Evolutionary conservation across 2,329 filamentous ascomycete species (phyloP).

Genomic region (Claviceps humidiphila): DNA sequence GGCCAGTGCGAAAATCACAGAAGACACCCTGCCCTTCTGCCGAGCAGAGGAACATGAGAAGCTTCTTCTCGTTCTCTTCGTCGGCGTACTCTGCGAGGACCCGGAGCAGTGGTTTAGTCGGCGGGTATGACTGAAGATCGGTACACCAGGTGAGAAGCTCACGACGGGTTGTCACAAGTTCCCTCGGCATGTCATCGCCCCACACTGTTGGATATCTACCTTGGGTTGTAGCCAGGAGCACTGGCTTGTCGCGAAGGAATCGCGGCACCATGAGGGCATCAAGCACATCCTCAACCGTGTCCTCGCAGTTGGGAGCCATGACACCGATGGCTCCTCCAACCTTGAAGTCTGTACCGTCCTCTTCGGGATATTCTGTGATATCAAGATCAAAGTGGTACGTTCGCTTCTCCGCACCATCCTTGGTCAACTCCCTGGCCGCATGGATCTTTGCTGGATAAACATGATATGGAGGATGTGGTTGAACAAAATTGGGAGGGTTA

Average conservation of each 20-base stretch:
- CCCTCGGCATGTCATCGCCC: slow-evolving; percentile 76
- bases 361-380: slow-evolving; percentile 82
- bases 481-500: slow-evolving; percentile 78
- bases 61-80: slow-evolving; percentile 73
- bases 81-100: slow-evolving; percentile 74
- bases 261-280: slow-evolving; percentile 70
- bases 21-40: slow-evolving; percentile 85
- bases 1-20: slow-evolving; percentile 85
- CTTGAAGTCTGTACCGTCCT: slow-evolving; percentile 80
- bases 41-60: slow-evolving; percentile 73
- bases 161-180: slow-evolving; percentile 78
- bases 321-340: slow-evolving; percentile 93
- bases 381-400: slow-evolving; percentile 97
- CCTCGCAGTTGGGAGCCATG: slow-evolving; percentile 70
- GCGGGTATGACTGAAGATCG: slow-evolving; percentile 84
- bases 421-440: slow-evolving; percentile 75
- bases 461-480: slow-evolving; percentile 85
- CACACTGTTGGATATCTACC: slow-evolving; percentile 97
- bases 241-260: slow-evolving; percentile 70
- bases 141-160: slow-evolving; percentile 94
- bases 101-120: slow-evolving; percentile 76
- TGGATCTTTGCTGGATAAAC: slow-evolving; percentile 85
- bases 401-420: slow-evolving; percentile 80
- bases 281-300: slow-evolving; percentile 70
- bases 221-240: slow-evolving; percentile 62